Evolutionary conservation across 768 basidiomycete genomes (phyloP), one percentile per base, ranked within the genome.

Genomic region (Kwoniella dendrophila): DNA sequence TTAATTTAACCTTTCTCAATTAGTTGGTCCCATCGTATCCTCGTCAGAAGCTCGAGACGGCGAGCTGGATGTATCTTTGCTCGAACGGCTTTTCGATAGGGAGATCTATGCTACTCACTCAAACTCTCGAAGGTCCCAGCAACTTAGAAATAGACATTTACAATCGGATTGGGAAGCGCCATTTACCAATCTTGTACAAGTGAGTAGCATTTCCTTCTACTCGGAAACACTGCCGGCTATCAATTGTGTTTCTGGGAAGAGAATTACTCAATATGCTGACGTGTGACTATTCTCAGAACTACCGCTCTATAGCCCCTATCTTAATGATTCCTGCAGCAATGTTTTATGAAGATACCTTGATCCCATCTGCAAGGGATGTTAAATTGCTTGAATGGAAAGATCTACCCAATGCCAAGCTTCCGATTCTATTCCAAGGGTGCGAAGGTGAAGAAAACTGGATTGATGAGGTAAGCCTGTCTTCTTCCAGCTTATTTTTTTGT

Each of bases 261-360:
- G n/a, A n/a, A n/a, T n/a, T n/a, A n/a, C n/a, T n/a, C n/a, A n/a
- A n/a, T n/a, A n/a, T n/a, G n/a, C n/a, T n/a, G n/a, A n/a, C n/a
- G 12, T n/a, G 30, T 52, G 14, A 14, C 32, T 34, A 27, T 27
- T 26, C 29, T 53, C 55, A 71, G 56, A 81, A 81, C 56, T 81
- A 80, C 62, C 74, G 80, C 0, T 75, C 71, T 2, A 71, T 77
- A 16, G 66, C 77, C 24, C 70, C 73, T 12, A 75, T 81, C 18
- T 65, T 81, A 1, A 78, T 79, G 75, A 60, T 77, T 11, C 78
- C 79, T 0, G 77, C 79, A 22, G 55, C 68, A 2, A 59, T 77
- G 55, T 81, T 80, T 63, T 80, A 81, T 55, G 62, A 78, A 34
- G 78, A 81, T 40, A 70, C 74, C 0, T 68, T 81, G 41, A 49